Evolutionary conservation across 106 monocot species (phyloP).

Genomic region (Triglochin maritima): DNA sequence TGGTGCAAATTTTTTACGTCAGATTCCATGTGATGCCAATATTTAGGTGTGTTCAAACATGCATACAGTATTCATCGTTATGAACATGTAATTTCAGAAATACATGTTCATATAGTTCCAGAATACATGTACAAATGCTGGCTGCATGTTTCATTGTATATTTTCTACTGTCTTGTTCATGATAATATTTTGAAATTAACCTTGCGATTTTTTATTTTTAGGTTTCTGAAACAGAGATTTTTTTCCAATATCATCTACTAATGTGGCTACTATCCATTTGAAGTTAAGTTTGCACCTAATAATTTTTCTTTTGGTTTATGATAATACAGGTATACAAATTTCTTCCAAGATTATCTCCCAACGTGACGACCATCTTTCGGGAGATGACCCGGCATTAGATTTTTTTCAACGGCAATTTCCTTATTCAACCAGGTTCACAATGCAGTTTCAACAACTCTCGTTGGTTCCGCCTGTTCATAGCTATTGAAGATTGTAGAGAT

Average conservation of each 20-base stretch:
- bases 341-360: conserved; percentile 84
- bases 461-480: not conserved
- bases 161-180: not conserved
- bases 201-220: not conserved
- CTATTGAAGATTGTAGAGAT: too few relatives aligned
- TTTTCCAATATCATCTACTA: not conserved
- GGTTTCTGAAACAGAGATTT: not conserved
- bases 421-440: not conserved
- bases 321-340: conserved; percentile 74
- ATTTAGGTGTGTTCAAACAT: too few relatives aligned
- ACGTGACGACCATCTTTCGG: conserved; percentile 68
- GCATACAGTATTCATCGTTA: too few relatives aligned
- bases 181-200: not conserved
- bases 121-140: too few relatives aligned
- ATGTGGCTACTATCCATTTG: not conserved
- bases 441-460: not conserved
- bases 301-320: not conserved
- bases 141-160: too few relatives aligned
- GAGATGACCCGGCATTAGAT: conserved; percentile 75
- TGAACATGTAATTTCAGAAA: too few relatives aligned
- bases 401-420: not conserved
- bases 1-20: too few relatives aligned
- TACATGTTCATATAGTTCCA: too few relatives aligned
- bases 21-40: too few relatives aligned
- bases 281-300: not conserved